Percentiles rank a stretch among this genome's conserved stretches.
Conservation (phyloP, 164 flowering plant species). For the Vitis vinifera region DNA sequence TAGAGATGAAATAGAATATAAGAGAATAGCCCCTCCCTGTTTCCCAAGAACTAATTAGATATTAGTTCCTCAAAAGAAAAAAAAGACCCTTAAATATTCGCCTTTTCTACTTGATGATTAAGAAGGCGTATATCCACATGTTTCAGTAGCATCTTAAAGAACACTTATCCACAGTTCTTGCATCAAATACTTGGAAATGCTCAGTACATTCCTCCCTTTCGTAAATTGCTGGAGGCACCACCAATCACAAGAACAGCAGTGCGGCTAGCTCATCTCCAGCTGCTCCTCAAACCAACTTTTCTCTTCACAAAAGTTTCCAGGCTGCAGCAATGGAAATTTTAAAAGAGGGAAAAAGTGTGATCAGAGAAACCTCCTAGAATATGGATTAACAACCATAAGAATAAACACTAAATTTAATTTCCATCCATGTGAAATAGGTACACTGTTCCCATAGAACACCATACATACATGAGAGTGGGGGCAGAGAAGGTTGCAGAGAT, state of each 20-base stretch:
- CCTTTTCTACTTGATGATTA: conserved; percentile 3
- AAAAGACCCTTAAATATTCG: neutral
- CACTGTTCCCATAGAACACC: no score
- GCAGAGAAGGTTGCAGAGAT: no score
- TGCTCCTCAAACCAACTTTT: neutral
- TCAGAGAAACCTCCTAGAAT: conserved; percentile 1
- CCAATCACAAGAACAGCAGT: neutral
- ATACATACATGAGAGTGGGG: no score
- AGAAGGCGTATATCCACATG: conserved; percentile 14
- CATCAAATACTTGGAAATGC: conserved; percentile 6
- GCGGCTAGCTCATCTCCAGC: neutral
- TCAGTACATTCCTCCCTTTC: neutral
- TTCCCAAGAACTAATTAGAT: conserved; percentile 1
- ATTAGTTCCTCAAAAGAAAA: neutral
- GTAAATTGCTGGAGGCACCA: conserved; percentile 7
- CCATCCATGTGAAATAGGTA: no score
- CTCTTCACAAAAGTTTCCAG: conserved; percentile 36
- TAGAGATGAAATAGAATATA: neutral
- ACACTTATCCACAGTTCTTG: conserved; percentile 18
- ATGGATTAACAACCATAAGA: neutral
- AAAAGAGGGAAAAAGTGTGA: neutral
- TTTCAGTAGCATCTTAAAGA: neutral
- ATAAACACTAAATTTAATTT: neutral
- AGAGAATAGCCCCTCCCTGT: neutral
- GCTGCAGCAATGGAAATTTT: conserved; percentile 17